Evolutionary conservation across 1,139 yeast species (phyloP).

Genomic region (Pichia sp.): DNA sequence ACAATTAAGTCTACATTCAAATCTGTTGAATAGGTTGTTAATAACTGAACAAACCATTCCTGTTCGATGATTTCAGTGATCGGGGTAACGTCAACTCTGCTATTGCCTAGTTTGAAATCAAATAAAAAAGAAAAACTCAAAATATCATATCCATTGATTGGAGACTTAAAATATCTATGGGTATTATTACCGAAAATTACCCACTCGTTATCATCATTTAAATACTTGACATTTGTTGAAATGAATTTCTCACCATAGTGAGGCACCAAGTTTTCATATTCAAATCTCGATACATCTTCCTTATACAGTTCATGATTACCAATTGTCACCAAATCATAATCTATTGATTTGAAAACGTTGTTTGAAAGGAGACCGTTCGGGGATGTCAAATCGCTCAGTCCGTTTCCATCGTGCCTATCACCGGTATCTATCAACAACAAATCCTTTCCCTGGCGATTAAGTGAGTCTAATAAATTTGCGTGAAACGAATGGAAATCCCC

Average conservation of each 20-base stretch:
- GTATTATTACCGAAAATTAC: slow-evolving; percentile 61
- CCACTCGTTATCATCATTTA: slow-evolving; percentile 37
- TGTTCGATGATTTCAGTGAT: slow-evolving; percentile 47
- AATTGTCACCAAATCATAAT: slow-evolving; percentile 73
- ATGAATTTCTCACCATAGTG: slow-evolving; percentile 62
- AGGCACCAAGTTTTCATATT: slow-evolving; percentile 49
- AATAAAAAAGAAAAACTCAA: slow-evolving; percentile 76
- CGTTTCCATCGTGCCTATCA: slow-evolving; percentile 93
- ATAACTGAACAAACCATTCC: slow-evolving; percentile 55
- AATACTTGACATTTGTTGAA: slow-evolving; percentile 73
- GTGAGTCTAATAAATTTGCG: slow-evolving; percentile 41
- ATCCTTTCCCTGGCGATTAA: slow-evolving; percentile 41
- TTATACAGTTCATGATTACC: slow-evolving; percentile 91
- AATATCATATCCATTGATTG: slow-evolving; percentile 40
- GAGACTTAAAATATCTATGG: slow-evolving; percentile 58
- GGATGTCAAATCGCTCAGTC: slow-evolving; percentile 59
- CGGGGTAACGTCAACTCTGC: slow-evolving; percentile 55
- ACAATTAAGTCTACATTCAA: slow-evolving; percentile 56
- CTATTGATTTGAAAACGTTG: slow-evolving; percentile 53
- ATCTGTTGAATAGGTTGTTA: slow-evolving; percentile 32
- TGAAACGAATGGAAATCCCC: slow-evolving; percentile 81
- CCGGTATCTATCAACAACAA: slow-evolving; percentile 79
- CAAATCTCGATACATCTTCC: slow-evolving; percentile 59
- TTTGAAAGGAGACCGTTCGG: slow-evolving; percentile 64
- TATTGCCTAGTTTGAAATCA: slow-evolving; percentile 59